Evolutionary conservation across 164 flowering plant species (phyloP).

Genomic region (grape (Vitis vinifera)): DNA sequence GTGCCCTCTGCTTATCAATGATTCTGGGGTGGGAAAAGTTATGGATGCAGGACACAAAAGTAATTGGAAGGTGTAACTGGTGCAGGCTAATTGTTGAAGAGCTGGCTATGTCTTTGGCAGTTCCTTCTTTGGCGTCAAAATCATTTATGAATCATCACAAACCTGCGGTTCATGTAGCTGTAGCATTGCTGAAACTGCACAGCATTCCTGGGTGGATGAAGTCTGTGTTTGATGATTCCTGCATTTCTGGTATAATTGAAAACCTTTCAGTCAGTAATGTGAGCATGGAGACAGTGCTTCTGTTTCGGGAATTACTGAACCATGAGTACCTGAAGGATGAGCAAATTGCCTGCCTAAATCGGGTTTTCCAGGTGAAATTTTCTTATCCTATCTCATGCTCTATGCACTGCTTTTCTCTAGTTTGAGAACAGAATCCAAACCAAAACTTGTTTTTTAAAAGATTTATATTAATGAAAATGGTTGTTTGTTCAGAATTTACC

Average conservation of each 20-base stretch:
- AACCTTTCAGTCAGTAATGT: constrained; percentile 58
- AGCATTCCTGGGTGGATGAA: constrained; percentile 69
- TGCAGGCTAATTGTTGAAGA: constrained; percentile 80
- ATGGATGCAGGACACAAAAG: constrained; percentile 21
- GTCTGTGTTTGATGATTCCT: constrained; percentile 54
- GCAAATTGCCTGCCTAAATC: constrained; percentile 50
- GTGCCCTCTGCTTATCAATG: constrained; percentile 60
- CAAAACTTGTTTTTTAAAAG: no score
- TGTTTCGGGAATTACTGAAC: constrained; percentile 55
- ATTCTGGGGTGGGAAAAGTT: constrained; percentile 61
- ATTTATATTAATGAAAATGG: no score
- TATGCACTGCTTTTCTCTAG: neutral
- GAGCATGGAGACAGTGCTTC: constrained; percentile 50
- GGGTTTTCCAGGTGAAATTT: constrained; percentile 63
- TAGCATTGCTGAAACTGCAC: constrained; percentile 53
- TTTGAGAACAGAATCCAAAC: no score
- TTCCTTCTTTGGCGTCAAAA: constrained; percentile 64
- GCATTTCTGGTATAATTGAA: constrained; percentile 57
- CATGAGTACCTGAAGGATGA: constrained; percentile 50
- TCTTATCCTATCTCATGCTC: neutral
- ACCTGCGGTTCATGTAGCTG: constrained; percentile 62
- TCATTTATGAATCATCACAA: constrained; percentile 53
- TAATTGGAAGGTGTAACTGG: constrained; percentile 49
- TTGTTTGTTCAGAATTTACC: no score
- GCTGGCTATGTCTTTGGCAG: constrained; percentile 62